phyloP scores from a whole-genome alignment of 1,284 basidiomycete genomes.

The Rhodotorula sp. region DNA sequence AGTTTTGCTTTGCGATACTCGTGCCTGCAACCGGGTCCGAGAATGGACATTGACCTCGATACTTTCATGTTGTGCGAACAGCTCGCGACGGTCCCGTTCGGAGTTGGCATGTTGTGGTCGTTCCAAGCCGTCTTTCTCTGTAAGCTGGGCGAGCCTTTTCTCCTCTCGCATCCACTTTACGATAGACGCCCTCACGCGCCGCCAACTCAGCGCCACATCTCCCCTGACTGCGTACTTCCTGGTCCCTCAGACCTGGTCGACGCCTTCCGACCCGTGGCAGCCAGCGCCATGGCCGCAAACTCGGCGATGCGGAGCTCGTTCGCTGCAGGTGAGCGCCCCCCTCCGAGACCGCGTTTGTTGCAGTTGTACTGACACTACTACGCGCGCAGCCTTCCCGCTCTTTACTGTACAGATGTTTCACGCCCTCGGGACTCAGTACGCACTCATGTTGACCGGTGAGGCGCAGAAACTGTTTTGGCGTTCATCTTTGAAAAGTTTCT shows the following conservation, averaged over 20 bases:
- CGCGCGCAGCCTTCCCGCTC: conserved; percentile 28
- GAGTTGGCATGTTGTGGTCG: conserved; percentile 61
- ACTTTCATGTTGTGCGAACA: background rate
- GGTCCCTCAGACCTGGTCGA: conserved; percentile 9
- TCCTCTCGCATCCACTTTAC: no score
- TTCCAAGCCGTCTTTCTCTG: conserved; percentile 67
- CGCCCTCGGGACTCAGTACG: conserved; percentile 25
- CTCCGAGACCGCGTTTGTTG: background rate
- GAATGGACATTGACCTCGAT: background rate
- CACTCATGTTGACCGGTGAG: conserved; percentile 24
- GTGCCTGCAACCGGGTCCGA: background rate
- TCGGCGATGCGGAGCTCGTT: conserved; percentile 65
- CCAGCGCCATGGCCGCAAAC: conserved; percentile 73
- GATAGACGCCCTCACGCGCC: no score
- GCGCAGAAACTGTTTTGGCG: background rate
- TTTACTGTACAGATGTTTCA: conserved; percentile 40
- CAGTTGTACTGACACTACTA: background rate
- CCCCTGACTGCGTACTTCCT: background rate
- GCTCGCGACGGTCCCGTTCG: conserved; percentile 58
- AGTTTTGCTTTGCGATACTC: background rate
- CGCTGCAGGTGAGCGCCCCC: conserved; percentile 56
- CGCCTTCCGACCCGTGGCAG: conserved; percentile 64
- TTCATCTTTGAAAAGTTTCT: background rate
- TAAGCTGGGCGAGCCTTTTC: background rate
- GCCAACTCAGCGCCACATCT: no score